These are phyloP conservation scores for Diversispora epigaea DNA, from an alignment of 192 early-diverging fungal genomes.

Conservation along the genomic window DNA sequence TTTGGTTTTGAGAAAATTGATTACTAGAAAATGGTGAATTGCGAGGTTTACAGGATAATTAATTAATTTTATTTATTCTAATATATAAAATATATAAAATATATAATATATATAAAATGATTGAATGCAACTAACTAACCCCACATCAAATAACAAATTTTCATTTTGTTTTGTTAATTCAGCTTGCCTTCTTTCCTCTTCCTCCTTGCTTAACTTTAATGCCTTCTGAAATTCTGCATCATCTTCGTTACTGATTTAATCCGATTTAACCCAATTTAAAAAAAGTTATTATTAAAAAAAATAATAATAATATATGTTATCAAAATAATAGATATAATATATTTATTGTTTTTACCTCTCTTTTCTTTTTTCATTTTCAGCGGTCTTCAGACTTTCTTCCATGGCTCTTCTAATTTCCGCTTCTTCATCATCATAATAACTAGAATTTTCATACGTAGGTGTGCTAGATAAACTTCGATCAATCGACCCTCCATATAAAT, in stretches of 20 bases:
- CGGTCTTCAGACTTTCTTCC: conserved; percentile 76
- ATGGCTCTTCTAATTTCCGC: conserved; percentile 76
- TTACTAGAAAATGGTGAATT: not conserved
- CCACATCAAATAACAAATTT: conserved; percentile 39
- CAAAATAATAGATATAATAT: not conserved
- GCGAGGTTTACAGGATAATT: not conserved
- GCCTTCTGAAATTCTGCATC: conserved; percentile 48
- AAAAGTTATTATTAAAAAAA: not conserved
- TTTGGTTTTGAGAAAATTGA: conserved; percentile 34
- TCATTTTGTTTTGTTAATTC: conserved; percentile 40
- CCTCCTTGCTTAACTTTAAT: conserved; percentile 45
- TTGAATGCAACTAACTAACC: conserved; percentile 32
- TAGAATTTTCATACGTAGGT: conserved; percentile 44
- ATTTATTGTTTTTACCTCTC: conserved; percentile 22
- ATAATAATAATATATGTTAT: not conserved
- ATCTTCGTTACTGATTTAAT: conserved; percentile 31
- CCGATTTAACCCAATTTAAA: conserved; percentile 1
- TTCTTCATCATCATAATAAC: conserved; percentile 77
- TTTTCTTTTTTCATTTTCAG: conserved; percentile 44
- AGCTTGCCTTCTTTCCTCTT: conserved; percentile 40
- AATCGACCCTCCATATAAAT: conserved; percentile 21
- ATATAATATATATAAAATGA: not conserved
- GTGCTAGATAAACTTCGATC: conserved; percentile 29
- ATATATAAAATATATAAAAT: not conserved
- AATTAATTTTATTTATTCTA: conserved; percentile 5